Base-by-base conservation (phyloP, 768 basidiomycete genomes). In the Trametes punicea region DNA sequence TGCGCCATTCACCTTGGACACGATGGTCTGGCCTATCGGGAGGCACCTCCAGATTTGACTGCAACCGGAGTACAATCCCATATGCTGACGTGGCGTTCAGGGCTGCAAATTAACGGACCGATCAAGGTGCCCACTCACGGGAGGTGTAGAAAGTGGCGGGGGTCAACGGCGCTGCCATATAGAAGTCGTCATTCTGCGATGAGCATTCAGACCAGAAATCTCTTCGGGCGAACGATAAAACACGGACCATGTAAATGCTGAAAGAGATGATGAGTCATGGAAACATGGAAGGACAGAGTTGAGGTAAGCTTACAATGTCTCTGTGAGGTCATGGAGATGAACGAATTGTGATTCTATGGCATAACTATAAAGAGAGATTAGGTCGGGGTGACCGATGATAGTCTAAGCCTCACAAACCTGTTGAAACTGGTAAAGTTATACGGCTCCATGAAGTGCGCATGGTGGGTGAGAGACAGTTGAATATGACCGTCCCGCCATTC, bases 121-220 rank as follows among this genome's bases (percentile, higher is more conserved):
- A 33, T 4, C 5, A 9, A 31, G 6, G 9, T 10, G 23, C 10
- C 8, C 10, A 45, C 63, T 21, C 30, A 71, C 62, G 53, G 50
- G 64, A 42, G 3, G 73, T 72, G 51, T 70, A 70, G 57, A 73
- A 74, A 9, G 63, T 69, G 1, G 67, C 62, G 10, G 69, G 67
- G 11, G 67, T 63, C 4, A 72, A 51, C 2, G 70, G 63, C 38
- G 60, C 55, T 25, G 63, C 20, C 57, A 76, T 59, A 62, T 72
- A 77, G 50, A 74, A 72, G 61, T 77, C 76, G 60, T 77, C 75
- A 57, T 77, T 77, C 64, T 72, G 55, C 11, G 29, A 18, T 18
- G 5, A 7, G 23, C 16, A 5, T 25, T 25, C 29, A 38, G 33
- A 51, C 39, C 29, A 25, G 21, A 8, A 15, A 11, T 21, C 25